These are phyloP conservation scores for Xylaria acuta DNA, from an alignment of 495 filamentous ascomycete genomes.

Conservation along the genomic window DNA sequence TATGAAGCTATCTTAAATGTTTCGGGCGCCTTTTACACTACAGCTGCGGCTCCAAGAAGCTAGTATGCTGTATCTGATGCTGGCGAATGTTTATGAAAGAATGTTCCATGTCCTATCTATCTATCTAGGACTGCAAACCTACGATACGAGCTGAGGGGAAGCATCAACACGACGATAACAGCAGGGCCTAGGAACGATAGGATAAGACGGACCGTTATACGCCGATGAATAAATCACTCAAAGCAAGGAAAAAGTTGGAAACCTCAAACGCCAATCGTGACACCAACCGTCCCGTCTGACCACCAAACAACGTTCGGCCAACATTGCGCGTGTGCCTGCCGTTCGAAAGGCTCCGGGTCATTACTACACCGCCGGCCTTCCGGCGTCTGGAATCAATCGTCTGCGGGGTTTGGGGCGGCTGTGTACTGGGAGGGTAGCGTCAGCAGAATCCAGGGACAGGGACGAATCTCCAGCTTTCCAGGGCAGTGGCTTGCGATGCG, in stretches of 20 bases:
- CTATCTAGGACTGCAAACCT: not conserved
- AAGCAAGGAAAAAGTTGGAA: constrained; percentile 4
- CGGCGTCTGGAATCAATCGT: not conserved
- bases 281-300: constrained; percentile 18
- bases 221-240: not conserved
- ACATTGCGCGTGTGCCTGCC: not conserved
- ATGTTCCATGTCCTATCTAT: not conserved
- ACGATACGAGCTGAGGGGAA: not conserved
- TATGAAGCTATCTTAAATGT: not conserved
- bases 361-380: constrained; percentile 10
- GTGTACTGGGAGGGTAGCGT: constrained; percentile 5
- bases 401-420: constrained; percentile 15
- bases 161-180: not conserved
- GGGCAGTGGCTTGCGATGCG: constrained; percentile 4
- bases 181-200: not conserved
- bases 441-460: constrained; percentile 20
- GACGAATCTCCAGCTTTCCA: constrained; percentile 20
- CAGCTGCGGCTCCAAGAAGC: not conserved
- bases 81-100: not conserved
- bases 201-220: constrained; percentile 7
- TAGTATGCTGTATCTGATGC: not conserved
- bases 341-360: constrained; percentile 2
- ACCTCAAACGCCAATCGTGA: constrained; percentile 19
- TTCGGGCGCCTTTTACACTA: not conserved
- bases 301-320: constrained; percentile 13